phyloP scores from a whole-genome alignment of 371 early-diverging fungal species.

The Mortierella sp. region DNA sequence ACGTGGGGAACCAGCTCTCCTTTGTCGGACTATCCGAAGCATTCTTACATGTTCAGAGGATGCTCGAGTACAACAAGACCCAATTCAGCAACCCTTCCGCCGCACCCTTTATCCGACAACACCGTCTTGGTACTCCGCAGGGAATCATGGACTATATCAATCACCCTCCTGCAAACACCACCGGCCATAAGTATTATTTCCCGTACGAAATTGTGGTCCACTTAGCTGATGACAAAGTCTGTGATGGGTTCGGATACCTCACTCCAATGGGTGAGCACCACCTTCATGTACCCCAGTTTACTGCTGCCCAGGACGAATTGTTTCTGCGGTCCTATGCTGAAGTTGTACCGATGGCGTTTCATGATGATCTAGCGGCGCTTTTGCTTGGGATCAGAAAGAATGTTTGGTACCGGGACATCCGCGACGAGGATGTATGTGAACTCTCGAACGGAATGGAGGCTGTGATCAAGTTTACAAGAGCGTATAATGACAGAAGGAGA shows the following conservation, averaged over 20 bases:
- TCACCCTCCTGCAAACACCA: neutral
- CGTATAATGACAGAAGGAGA: neutral
- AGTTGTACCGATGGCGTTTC: neutral
- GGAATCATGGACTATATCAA: neutral
- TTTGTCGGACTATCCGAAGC: neutral
- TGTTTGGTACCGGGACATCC: neutral
- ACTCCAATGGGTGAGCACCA: neutral
- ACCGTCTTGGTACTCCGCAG: neutral
- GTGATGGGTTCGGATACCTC: neutral
- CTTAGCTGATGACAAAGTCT: neutral
- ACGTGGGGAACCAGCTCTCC: neutral
- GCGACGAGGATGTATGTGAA: neutral
- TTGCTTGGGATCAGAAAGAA: neutral
- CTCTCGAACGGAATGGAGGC: neutral
- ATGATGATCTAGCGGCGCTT: neutral
- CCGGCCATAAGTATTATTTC: neutral
- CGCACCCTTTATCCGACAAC: neutral
- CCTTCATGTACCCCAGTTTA: neutral
- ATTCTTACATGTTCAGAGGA: neutral
- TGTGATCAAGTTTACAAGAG: neutral
- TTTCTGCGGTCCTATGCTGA: neutral
- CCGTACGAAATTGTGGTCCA: neutral
- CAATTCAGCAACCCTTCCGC: neutral
- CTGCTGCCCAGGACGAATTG: neutral
- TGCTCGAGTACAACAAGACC: neutral